Base-by-base conservation (phyloP, 176 grass and related monocot species). In the Zizania latifolia region DNA sequence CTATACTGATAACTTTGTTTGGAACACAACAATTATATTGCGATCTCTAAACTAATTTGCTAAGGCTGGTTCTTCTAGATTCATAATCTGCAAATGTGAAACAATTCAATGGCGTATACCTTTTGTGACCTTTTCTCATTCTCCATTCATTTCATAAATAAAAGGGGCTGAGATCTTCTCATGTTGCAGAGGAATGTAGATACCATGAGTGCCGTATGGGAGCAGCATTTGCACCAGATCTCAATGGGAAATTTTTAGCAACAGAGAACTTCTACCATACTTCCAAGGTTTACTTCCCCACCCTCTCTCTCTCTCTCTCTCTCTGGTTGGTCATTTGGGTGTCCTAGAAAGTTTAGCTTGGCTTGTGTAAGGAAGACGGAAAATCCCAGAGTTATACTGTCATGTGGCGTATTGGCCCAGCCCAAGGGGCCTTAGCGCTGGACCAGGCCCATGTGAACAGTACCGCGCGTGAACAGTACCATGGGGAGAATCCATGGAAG, bases 251-350 rank as follows among this genome's bases (percentile, higher is more conserved):
- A 55, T 93, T 93, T 76, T 78, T 93, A 41, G 94, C 94, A 40
- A 98, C 91, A 27, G 94, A 98, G 75, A 97, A 98, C 72, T 98
- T 98, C 79, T 92, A 86, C 74, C 64, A 98, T 62, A 98, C 94
- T 32, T 87, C 84, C 27, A 98, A 98, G 91, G 94, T 97, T 61
- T 30, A 19, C 22, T 35, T 58, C 58, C 45, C 45, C 3, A 17
- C 50, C 68, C 34, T 63, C n/a, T n/a, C 23, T 22, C n/a, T n/a
- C n/a, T n/a, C n/a, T n/a, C n/a, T n/a, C 37, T n/a, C 44, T 10
- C 2, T 59, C 21, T 71, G 53, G 12, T 33, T 70, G 29, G 23
- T 3, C 64, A 77, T 15, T 77, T 53, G 29, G 19, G 21, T 65
- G 21, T 83, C 22, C 14, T 38, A 46, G 2, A 67, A 58, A 74